Evolutionary conservation across 2,329 filamentous ascomycete species (phyloP), one percentile per base, ranked within the genome.

Genomic region (Colletotrichum sojae): DNA sequence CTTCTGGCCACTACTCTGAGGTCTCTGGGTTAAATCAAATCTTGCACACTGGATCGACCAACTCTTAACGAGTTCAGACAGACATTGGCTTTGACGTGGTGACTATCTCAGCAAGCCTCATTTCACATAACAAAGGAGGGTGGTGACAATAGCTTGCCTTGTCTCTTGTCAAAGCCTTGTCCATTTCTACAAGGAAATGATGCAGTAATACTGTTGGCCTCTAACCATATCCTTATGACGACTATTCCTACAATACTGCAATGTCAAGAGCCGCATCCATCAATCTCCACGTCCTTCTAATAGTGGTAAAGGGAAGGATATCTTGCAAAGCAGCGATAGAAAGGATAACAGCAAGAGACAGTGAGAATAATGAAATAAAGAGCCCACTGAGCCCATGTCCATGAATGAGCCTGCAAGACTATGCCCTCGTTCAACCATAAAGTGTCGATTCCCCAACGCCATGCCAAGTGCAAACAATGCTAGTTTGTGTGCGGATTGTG

Each of bases 401-500:
- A 20, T n/a, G 36, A 52, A 20, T 39, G 46, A 67, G 31, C 45
- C 40, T 45, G n/a, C 22, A 45, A 27, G 53, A 49, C 18, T 43
- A 65, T 63, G 58, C 40, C 55, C 22, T 66, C 66, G 36, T 66
- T 48, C 62, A 48, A 54, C 40, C 55, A 53, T 48, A 27, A 25
- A 49, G n/a, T 39, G 51, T 40, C 52, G 46, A 12, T 43, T 51
- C 66, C 66, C 66, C 66, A 66, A 69, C 66, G 62, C 66, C 66
- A 60, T 69, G 66, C 66, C 62, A 69, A 69, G 46, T 62, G 55
- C 66, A 56, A 66, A 60, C 22, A 66, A 69, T 69, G 62, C 66
- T 66, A 40, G 31, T 59, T 51, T 55, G 54, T 69, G 46, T 53
- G 45, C 48, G 9, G 40, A 59, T 31, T 16, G 56, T 10, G 31